A percentile compares a stretch with the other conserved stretches of the same genome.
These are phyloP conservation scores for Psilocybe sp. DNA, from an alignment of 768 basidiomycete species.

Conservation along the genomic window DNA sequence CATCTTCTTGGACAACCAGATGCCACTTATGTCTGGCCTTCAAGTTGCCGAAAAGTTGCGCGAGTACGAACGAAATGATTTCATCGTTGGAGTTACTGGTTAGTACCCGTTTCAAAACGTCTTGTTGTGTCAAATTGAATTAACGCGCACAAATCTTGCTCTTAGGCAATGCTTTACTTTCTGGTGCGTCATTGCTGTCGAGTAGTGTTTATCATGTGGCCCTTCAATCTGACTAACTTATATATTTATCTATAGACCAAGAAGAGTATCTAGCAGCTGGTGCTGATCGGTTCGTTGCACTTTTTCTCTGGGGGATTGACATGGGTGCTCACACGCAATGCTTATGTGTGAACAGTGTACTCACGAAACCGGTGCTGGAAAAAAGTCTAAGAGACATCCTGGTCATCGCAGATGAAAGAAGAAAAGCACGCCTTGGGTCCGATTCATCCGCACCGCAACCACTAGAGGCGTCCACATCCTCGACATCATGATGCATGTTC, in stretches of 20 bases:
- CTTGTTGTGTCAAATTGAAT: background rate
- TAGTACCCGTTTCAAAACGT: constrained; percentile 10
- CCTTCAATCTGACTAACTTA: background rate
- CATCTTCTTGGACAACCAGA: constrained; percentile 70
- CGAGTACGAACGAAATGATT: constrained; percentile 62
- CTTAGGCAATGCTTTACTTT: constrained; percentile 51
- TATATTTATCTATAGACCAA: constrained; percentile 50
- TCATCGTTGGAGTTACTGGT: constrained; percentile 84
- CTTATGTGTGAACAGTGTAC: constrained; percentile 39
- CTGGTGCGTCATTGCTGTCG: constrained; percentile 30
- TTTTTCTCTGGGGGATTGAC: background rate
- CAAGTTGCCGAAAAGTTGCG: constrained; percentile 65
- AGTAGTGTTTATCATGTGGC: constrained; percentile 3
- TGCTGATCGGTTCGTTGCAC: constrained; percentile 59
- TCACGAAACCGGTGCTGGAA: constrained; percentile 81
- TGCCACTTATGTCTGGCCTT: constrained; percentile 78
- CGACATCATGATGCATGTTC: constrained; percentile 1
- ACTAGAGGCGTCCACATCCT: no score
- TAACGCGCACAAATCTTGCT: constrained; percentile 4
- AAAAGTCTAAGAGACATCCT: constrained; percentile 44
- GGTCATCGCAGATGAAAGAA: constrained; percentile 43
- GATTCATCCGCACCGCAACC: no score
- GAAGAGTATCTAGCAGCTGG: constrained; percentile 74
- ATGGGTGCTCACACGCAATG: background rate
- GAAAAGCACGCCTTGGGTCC: constrained; percentile 25